Evolutionary conservation across 208 protist species (phyloP), one percentile per base, ranked within the genome.

Genomic region (Trypanosoma cruzi): DNA sequence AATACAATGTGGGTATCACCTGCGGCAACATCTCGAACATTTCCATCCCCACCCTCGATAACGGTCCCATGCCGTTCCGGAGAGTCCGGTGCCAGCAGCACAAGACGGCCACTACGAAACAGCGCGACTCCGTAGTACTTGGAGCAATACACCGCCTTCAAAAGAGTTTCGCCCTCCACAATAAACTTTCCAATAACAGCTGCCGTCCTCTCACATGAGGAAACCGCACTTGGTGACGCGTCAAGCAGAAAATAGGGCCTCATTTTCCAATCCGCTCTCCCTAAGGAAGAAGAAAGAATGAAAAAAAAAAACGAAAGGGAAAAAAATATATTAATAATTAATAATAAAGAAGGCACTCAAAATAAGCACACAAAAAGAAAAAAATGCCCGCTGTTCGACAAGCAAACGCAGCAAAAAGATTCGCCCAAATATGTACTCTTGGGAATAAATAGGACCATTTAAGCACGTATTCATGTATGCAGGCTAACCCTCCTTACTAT

Each of bases 1-100:
- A 88, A 93, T 24, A 90, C 90, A 73, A 96, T 83, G 73, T 96
- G 90, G 11, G 71, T 54, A 31, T 79, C 80, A 18, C 90, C 90
- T 4, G 90, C 84, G 34, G 81, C 86, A 2, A 96, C 86, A 73
- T 96, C 90, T 0, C 72, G 52, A 40, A 94, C 88, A 50, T 46
- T 44, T 60, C 81, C 80, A 28, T 60, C 70, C 28, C 64, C 83
- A 32, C 66, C 77, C 69, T 64, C 46, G 60, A 87, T 64, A 20
- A 56, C 50, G 36, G 57, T 58, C 54, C 77, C 49, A 59, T 77
- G 58, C 28, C 65, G 22, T 24, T 42, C 53, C n/a, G 73, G 65
- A 24, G 54, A 62, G 18, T 71, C 59, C 4, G 75, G 75, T 7
- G 69, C 72, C 49, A 91, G 44, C 16, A 86, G 61, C n/a, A 91